Evolutionary conservation across 768 basidiomycete species (phyloP), one percentile per base, ranked within the genome.

Genomic region (Cyathus striatus): DNA sequence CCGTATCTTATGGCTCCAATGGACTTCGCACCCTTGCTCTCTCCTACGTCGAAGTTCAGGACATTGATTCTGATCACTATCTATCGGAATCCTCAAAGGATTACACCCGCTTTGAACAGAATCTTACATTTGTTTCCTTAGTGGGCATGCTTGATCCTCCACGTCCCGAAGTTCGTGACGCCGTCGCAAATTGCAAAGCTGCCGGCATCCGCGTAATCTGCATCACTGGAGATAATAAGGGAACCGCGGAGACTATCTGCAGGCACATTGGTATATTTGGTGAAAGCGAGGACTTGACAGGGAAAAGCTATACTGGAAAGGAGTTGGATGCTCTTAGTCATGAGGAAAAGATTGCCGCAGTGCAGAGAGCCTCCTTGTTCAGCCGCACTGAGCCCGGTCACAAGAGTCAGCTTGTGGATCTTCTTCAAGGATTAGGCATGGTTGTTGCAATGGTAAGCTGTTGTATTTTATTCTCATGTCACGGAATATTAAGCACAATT

Each of bases 141-240:
- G 91, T 95, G 45, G 95, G 90, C 44, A 99, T 99, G 96, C 78
- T 95, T 33, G 95, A 99, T 57, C 95, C 95, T 17, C 95, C 95
- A 4, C 86, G 95, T 22, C 94, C 95, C 3, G 95, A 97, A 65
- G 96, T 93, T 30, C 75, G 76, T 23, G 72, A 62, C 25, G 94
- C 96, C 9, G 80, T 99, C 22, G 87, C 84, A 24, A 91, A 90
- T 60, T 97, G 94, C 69, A 81, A 72, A 52, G 84, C 88, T 13
- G 95, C 94, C 6, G 95, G 95, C 13, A 95, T 99, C 52, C 79
- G 94, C 27, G 92, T 97, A 35, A 82, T 99, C 53, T 95, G 95
- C 56, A 95, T 99, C 60, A 99, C 95, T 3, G 95, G 95, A 32
- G 95, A 98, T 65, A 97, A 96, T 70, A 94, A 94, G 70, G 84